Base-by-base conservation (phyloP, 1,284 basidiomycete species). In the Amylostereum areolatum region DNA sequence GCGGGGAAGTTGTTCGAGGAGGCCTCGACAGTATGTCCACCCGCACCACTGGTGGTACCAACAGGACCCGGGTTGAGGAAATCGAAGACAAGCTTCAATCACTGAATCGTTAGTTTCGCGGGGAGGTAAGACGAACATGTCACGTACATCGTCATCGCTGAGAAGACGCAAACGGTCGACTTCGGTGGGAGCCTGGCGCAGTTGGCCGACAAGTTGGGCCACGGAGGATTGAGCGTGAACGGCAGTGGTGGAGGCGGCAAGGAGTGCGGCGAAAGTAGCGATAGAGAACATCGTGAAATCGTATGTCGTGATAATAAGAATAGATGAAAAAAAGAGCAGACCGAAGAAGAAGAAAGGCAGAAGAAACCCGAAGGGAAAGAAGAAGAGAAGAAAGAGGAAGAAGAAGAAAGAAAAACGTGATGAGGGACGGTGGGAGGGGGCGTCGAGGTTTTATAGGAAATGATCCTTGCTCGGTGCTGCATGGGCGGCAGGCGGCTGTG, bases 81-180 rank as follows among this genome's bases (percentile, higher is more conserved):
- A 25, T 39, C 37, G 37, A 39, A 39, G 6, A 39, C 37, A 25
- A 39, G 27, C n/a, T 39, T 25, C 37, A 18, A 18, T 18, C 18
- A 18, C 18, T 18, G 18, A 18, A 18, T 18, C 18, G 18, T 18
- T 18, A 18, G 18, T 18, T 18, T 18, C 18, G 18, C 18, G 18
- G 18, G 18, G 18, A 18, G 18, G 18, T 18, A 18, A 18, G 18
- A 18, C 18, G 18, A 18, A 18, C 18, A 18, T 18, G 18, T 18
- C 18, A 18, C 18, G 25, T 31, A 10, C 18, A 24, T 12, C 11
- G 45, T 64, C 63, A n/a, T 62, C 12, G 25, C 52, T 52, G 3
- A 63, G 58, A 32, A 61, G 48, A 24, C 58, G 55, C 28, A 62
- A 45, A 24, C 57, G 56, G 46, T 59, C 59, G 18, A 52, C 53